Evolutionary conservation across 345 rosid genomes (phyloP), one percentile per base, ranked within the genome.

Genomic region (Aegle marmelos): DNA sequence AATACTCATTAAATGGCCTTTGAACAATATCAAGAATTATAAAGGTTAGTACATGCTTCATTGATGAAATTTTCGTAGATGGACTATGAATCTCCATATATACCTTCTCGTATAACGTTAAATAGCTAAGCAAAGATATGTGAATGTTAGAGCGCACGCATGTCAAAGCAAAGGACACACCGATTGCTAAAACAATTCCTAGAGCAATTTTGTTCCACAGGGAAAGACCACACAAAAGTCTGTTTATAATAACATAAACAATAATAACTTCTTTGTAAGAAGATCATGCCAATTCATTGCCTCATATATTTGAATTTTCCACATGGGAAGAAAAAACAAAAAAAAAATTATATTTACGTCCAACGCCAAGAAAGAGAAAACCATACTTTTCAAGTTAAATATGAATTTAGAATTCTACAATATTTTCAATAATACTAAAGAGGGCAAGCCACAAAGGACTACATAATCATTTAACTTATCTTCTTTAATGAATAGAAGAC

Each of bases 11-110:
- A 81, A 97, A 90, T 63, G 91, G 89, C 79, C 80, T 78, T 81
- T 81, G 82, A 70, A 97, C 92, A 79, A 81, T 78, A 81, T 96
- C 98, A 77, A 88, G 82, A 73, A 91, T 82, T 80, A 91, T 75
- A 70, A 81, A 83, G 50, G 80, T 74, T 73, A 94, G 88, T 64
- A 92, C 78, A 67, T 57, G 83, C 86, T 94, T 98, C 80, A 96
- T 78, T 66, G 93, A 84, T 81, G 89, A 84, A 60, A 82, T 72
- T 77, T 76, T 85, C 72, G 82, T 77, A 24, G 67, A 54, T 31
- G 73, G 78, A 54, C 71, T 65, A 72, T 63, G 69, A 79, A 75
- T 75, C 70, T 69, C 79, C 21, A 73, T 39, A 9, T 39, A 9
- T 74, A 81, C 80, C 88, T 82, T 91, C 98, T 98, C 94, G 90